Evolutionary conservation across 2,329 filamentous ascomycete genomes (phyloP).

Genomic region (Trichoderma atroviride): DNA sequence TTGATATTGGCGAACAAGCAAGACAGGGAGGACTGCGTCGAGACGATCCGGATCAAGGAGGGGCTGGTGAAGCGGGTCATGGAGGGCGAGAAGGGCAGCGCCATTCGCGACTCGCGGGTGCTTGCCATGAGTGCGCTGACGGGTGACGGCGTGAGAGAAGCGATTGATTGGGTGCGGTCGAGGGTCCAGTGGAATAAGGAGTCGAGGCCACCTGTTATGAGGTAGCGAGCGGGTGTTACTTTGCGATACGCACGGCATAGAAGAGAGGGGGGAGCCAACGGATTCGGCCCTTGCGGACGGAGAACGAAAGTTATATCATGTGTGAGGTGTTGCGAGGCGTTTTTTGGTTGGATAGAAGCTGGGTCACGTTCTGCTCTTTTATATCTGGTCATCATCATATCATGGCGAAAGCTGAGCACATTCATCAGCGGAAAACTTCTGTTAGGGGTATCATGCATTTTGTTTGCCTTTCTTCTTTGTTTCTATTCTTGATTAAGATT

Average conservation of each 20-base stretch:
- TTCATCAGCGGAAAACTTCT: constrained; percentile 16
- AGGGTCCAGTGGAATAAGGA: constrained; percentile 97
- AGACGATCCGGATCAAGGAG: constrained; percentile 97
- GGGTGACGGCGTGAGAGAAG: constrained; percentile 84
- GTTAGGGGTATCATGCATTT: constrained; percentile 38
- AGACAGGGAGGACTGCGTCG: constrained; percentile 94
- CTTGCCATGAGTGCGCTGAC: constrained; percentile 90
- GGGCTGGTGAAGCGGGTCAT: constrained; percentile 93
- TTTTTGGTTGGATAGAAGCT: constrained; percentile 16
- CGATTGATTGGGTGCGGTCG: constrained; percentile 94
- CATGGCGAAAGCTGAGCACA: not conserved
- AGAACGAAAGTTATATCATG: not conserved
- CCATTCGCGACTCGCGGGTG: constrained; percentile 87
- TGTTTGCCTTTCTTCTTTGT: constrained; percentile 28
- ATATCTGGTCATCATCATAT: constrained; percentile 11
- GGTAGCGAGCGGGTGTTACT: constrained; percentile 53
- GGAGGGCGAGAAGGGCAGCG: constrained; percentile 85
- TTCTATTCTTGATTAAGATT: not conserved
- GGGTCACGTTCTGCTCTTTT: constrained; percentile 11
- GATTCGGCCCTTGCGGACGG: not conserved
- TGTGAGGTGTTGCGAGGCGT: constrained; percentile 19
- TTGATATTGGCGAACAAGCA: constrained; percentile 97
- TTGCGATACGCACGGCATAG: not conserved
- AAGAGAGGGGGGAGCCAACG: not conserved
- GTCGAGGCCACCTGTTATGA: constrained; percentile 86